Evolutionary conservation across 2,329 filamentous ascomycete species (phyloP).

Genomic region (Madurella fahalii): DNA sequence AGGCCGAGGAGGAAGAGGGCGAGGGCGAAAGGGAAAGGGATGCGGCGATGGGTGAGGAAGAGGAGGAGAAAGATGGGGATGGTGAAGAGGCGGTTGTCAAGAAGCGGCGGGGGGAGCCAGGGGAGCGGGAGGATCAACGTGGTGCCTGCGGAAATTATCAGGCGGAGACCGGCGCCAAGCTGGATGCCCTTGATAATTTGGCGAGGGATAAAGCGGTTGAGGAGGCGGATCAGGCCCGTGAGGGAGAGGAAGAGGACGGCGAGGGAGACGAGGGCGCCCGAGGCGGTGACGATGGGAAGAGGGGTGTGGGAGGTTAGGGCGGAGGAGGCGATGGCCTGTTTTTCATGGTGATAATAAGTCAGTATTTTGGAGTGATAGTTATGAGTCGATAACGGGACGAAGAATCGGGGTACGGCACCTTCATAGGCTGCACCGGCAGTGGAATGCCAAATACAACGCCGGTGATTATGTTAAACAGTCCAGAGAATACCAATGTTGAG

Average conservation of each 20-base stretch:
- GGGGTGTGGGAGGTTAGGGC: conserved; percentile 69
- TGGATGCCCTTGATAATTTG: conserved; percentile 94
- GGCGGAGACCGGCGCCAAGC: conserved; percentile 80
- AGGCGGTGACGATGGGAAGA: conserved; percentile 69
- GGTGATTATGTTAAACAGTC: conserved; percentile 79
- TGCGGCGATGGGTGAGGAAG: conserved; percentile 60
- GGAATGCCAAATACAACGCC: conserved; percentile 83
- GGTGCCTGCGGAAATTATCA: conserved; percentile 66
- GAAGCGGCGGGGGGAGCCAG: conserved; percentile 61
- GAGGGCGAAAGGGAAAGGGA: conserved; percentile 74
- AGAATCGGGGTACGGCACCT: conserved; percentile 30
- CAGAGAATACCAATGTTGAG: conserved; percentile 82
- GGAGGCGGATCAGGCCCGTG: conserved; percentile 73
- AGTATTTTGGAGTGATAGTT: not conserved
- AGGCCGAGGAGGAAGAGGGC: conserved; percentile 66
- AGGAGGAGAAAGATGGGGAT: conserved; percentile 69
- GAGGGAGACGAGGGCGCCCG: conserved; percentile 72
- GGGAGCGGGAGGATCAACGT: conserved; percentile 62
- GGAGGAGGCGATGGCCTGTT: conserved; percentile 77
- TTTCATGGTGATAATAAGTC: not conserved
- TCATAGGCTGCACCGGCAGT: conserved; percentile 85
- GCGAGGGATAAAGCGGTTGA: conserved; percentile 70
- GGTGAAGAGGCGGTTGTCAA: conserved; percentile 77
- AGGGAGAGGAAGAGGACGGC: conserved; percentile 72
- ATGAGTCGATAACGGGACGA: not conserved